Evolutionary conservation across 805 yeast species (phyloP).

Genomic region (Nakazawaea ishiwadae): DNA sequence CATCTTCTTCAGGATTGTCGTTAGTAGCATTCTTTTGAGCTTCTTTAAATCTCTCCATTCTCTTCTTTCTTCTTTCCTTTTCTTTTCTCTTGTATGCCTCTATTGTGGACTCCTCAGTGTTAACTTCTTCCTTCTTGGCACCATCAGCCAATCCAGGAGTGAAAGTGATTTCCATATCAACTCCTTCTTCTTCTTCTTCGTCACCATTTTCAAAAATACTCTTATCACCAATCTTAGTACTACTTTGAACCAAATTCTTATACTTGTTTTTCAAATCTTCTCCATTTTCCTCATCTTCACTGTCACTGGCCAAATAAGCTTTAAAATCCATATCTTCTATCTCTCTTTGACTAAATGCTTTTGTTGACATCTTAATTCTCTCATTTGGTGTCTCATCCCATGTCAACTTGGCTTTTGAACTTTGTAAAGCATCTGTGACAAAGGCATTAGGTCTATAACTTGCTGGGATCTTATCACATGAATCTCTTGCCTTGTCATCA

Average conservation of each 20-base stretch:
- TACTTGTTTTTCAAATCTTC: conserved; percentile 50
- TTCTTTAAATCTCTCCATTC: conserved; percentile 73
- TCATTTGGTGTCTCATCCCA: conserved; percentile 99
- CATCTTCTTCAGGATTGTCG: conserved; percentile 39
- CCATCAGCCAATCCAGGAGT: conserved; percentile 73
- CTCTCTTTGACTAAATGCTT: conserved; percentile 84
- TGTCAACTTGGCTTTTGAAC: conserved; percentile 90
- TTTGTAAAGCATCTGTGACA: conserved; percentile 93
- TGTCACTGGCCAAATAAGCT: conserved; percentile 84
- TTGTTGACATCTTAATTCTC: conserved; percentile 67
- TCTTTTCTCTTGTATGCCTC: conserved; percentile 82
- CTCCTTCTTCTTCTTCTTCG: conserved; percentile 53
- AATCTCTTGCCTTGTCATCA: conserved; percentile 71
- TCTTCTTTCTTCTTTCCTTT: conserved; percentile 83
- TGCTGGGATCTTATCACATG: conserved; percentile 66
- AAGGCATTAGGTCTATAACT: conserved; percentile 76
- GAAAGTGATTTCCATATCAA: conserved; percentile 94
- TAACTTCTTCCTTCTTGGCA: conserved; percentile 30
- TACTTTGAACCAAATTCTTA: conserved; percentile 47
- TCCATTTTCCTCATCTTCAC: conserved; percentile 51
- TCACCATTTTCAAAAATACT: conserved; percentile 30
- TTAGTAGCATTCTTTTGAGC: conserved; percentile 47
- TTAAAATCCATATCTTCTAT: conserved; percentile 86
- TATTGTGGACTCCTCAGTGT: conserved; percentile 65
- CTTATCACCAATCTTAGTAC: conserved; percentile 29